phyloP scores from a whole-genome alignment of 805 yeast species.

The Pichia cephalocereana region DNA sequence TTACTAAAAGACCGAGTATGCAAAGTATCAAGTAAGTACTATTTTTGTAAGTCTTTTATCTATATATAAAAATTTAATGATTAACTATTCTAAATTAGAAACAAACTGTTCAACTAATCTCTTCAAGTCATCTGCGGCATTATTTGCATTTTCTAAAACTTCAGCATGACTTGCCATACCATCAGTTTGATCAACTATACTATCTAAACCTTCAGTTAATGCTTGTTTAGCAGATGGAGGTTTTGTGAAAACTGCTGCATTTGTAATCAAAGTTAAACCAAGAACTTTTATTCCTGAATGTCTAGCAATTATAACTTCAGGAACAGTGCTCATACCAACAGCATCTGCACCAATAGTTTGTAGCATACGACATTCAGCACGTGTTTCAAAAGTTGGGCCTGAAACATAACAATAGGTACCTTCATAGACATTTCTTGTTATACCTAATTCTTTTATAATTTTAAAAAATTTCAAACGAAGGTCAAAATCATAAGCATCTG shows the following conservation, averaged over 20 bases:
- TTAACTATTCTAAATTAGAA: background rate
- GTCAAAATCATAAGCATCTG: constrained; percentile 79
- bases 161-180: constrained; percentile 92
- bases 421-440: constrained; percentile 65
- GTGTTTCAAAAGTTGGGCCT: constrained; percentile 90
- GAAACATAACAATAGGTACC: constrained; percentile 80
- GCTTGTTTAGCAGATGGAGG: constrained; percentile 60
- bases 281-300: constrained; percentile 77
- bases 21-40: no score
- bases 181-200: constrained; percentile 33
- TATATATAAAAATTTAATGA: background rate
- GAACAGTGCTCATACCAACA: constrained; percentile 97
- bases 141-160: constrained; percentile 72
- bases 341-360: constrained; percentile 76
- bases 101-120: constrained; percentile 54
- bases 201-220: constrained; percentile 8
- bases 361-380: constrained; percentile 84
- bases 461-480: constrained; percentile 54
- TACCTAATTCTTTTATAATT: constrained; percentile 34
- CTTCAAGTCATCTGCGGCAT: constrained; percentile 78
- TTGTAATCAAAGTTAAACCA: constrained; percentile 82
- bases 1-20: no score
- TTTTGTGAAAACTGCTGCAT: constrained; percentile 61
- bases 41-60: background rate
- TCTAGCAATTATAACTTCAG: constrained; percentile 89